These are phyloP conservation scores for Jaltomata sinuosa DNA, from an alignment of 257 asterid genomes.

Conservation along the genomic window DNA sequence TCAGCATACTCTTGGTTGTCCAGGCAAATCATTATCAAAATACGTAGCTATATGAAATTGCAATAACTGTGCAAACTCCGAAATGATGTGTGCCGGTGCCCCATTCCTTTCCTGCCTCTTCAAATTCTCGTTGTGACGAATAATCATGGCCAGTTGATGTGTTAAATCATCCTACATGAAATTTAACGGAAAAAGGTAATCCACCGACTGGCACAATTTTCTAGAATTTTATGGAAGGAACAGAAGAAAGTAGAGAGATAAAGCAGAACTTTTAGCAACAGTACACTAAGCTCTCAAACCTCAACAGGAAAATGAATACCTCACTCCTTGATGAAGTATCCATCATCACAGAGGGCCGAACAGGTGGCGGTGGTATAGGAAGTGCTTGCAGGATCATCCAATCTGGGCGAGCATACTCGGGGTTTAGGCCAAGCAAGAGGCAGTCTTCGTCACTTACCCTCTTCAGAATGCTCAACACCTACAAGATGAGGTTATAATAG, in stretches of 20 bases:
- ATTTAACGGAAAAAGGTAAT: not conserved
- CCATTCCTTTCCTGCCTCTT: conserved; percentile 97
- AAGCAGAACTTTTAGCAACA: not conserved
- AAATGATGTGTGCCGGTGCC: conserved; percentile 96
- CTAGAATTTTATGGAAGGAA: not conserved
- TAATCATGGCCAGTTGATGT: conserved; percentile 97
- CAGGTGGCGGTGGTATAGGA: conserved; percentile 99
- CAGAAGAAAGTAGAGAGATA: not conserved
- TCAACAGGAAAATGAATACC: conserved; percentile 39
- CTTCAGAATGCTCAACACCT: conserved; percentile 91
- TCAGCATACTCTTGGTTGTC: conserved; percentile 86
- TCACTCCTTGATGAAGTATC: conserved; percentile 98
- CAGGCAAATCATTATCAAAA: conserved; percentile 95
- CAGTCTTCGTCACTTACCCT: conserved; percentile 94
- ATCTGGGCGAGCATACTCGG: conserved; percentile 95
- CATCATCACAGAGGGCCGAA: conserved; percentile 99
- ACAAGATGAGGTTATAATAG: conserved; percentile 4
- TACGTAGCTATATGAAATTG: conserved; percentile 99
- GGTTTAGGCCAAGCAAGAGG: conserved; percentile 64
- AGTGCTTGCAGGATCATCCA: conserved; percentile 99
- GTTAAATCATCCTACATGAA: conserved; percentile 91
- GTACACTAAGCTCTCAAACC: not conserved
- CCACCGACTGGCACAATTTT: not conserved
- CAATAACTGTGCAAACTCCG: conserved; percentile 94
- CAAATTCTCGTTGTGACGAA: conserved; percentile 91